Base-by-base conservation (phyloP, 352 stramenopile genomes). In the Pythium utonaiense region DNA sequence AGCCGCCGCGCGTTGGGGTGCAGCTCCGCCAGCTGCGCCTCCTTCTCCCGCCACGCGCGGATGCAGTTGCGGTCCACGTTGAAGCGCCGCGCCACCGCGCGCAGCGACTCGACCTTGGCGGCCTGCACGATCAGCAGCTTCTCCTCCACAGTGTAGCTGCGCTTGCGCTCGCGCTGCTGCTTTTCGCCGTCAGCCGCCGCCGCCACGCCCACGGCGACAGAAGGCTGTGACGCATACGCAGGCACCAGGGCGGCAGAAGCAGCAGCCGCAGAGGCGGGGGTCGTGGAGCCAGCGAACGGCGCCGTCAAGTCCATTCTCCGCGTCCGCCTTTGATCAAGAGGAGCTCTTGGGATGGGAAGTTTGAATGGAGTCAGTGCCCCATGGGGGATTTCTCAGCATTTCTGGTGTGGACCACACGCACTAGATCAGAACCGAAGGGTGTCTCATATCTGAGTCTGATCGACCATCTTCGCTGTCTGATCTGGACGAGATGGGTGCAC, bases 41-140 rank as follows among this genome's bases (percentile, higher is more conserved):
- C 77, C 60, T 88, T 83, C 55, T 88, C 75, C 2, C 77, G 58
- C 78, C 78, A 91, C 55, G 77, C 66, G 52, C 81, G 77, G 45
- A 91, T 83, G 60, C 77, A 88, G 67, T 88, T 91, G 64, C 78
- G 77, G 59, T 89, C 78, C 22, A 88, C 77, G 54, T 83, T 83
- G 71, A 80, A 89, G 44, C 80, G 78, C 17, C 71, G 73, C 33
- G 80, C 78, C 16, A 83, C 77, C 0, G 76, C 71, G 14, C 75
- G 75, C 33, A 90, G 64, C 38, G 78, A 88, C 54, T 79, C 68
- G 52, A 51, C 67, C 55, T 83, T 83, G 28, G 73, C 70, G 1
- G 75, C 78, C 47, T 77, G 73, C 40, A 90, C 78, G 53, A 86
- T 81, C 53, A 68, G 69, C 38, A 88, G 73, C 64, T 88, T 88